A percentile compares a stretch with the other conserved stretches of the same genome.
Conservation (phyloP, 2,329 filamentous ascomycete species). For the Sporothrix mexicana region DNA sequence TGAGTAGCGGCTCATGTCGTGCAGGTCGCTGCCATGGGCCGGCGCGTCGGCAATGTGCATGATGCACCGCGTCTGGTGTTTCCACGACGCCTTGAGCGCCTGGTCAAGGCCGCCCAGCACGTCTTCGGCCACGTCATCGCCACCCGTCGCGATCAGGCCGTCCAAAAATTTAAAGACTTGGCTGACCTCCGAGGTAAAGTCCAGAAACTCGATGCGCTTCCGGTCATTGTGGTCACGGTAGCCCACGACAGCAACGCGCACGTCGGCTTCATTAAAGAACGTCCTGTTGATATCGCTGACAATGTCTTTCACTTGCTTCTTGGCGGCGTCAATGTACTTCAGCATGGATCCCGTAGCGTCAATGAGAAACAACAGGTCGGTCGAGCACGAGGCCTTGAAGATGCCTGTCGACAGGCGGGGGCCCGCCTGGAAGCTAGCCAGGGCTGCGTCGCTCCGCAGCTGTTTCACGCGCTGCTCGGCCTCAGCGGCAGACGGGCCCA, state of each 20-base stretch:
- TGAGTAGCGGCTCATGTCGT: constrained; percentile 35
- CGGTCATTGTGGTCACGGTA: constrained; percentile 47
- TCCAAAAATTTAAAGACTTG: constrained; percentile 41
- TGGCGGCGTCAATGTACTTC: constrained; percentile 44
- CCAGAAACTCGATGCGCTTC: constrained; percentile 42
- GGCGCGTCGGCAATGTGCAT: constrained; percentile 47
- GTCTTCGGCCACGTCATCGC: constrained; percentile 46
- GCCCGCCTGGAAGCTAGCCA: constrained; percentile 24
- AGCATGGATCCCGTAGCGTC: constrained; percentile 48
- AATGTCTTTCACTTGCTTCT: constrained; percentile 46
- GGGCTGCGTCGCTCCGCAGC: constrained; percentile 36
- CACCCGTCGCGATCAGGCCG: constrained; percentile 40
- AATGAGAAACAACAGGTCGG: constrained; percentile 48
- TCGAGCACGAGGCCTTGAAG: constrained; percentile 46
- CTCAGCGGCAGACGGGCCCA: constrained; percentile 30
- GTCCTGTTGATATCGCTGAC: constrained; percentile 43
- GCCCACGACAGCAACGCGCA: constrained; percentile 46
- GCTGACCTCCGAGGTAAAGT: constrained; percentile 42
- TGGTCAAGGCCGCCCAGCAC: constrained; percentile 46
- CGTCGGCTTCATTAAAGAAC: constrained; percentile 46
- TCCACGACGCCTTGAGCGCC: constrained; percentile 45
- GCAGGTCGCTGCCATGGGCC: constrained; percentile 41
- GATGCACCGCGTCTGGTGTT: constrained; percentile 45
- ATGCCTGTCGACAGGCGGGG: constrained; percentile 39
- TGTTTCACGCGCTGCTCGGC: constrained; percentile 35